Conservation (phyloP, 768 basidiomycete species). For the Mycena haematopus region DNA sequence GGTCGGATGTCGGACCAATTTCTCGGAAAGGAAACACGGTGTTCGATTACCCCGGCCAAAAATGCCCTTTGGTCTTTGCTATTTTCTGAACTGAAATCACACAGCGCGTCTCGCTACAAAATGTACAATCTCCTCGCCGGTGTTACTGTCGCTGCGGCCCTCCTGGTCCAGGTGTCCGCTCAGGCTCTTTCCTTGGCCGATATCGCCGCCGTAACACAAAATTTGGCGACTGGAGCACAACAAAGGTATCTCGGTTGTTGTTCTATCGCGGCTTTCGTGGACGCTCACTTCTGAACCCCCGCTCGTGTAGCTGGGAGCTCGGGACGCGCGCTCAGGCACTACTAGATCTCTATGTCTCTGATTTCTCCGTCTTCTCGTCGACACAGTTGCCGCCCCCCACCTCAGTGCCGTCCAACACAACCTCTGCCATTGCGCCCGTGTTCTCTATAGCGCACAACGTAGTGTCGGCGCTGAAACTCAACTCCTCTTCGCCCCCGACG, state of each 20-base stretch:
- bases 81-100: background rate
- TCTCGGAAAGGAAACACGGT: background rate
- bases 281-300: background rate
- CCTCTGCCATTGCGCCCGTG: slow-evolving; percentile 55
- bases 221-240: slow-evolving; percentile 45
- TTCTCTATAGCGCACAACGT: slow-evolving; percentile 58
- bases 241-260: slow-evolving; percentile 39
- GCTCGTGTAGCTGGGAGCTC: slow-evolving; percentile 55
- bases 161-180: slow-evolving; percentile 23
- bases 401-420: slow-evolving; percentile 39
- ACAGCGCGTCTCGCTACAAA: background rate
- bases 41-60: background rate
- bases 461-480: slow-evolving; percentile 49
- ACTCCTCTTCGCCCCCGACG: slow-evolving; percentile 54
- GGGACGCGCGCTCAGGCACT: slow-evolving; percentile 61
- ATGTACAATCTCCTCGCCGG: background rate
- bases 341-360: slow-evolving; percentile 51
- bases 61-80: background rate
- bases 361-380: slow-evolving; percentile 51
- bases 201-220: slow-evolving; percentile 40
- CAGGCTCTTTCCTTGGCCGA: slow-evolving; percentile 44
- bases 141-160: background rate
- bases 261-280: background rate
- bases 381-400: slow-evolving; percentile 46
- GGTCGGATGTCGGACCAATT: background rate